phyloP scores from a whole-genome alignment of 805 yeast genomes.

The Suhomyces faveliae region DNA sequence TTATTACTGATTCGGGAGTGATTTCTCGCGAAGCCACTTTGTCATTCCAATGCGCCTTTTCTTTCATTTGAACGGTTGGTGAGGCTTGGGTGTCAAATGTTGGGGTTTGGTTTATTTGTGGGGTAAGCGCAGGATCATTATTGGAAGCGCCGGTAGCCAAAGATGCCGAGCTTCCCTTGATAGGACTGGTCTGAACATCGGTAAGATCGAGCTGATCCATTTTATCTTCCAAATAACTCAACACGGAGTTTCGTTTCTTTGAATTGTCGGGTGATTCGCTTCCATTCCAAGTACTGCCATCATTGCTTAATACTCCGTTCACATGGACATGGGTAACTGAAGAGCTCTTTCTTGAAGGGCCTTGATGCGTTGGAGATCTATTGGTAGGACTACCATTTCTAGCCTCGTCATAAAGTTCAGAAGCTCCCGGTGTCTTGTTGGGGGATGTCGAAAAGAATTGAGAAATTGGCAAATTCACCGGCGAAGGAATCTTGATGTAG shows the following conservation, averaged over 20 bases:
- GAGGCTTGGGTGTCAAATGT: slow-evolving; percentile 20
- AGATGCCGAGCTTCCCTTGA: slow-evolving; percentile 7
- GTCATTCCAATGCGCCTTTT: neutral
- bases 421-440: slow-evolving; percentile 29
- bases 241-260: slow-evolving; percentile 38
- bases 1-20: slow-evolving; percentile 3
- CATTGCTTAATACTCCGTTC: slow-evolving; percentile 39
- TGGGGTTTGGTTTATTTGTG: slow-evolving; percentile 32
- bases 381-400: slow-evolving; percentile 13
- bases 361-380: slow-evolving; percentile 1
- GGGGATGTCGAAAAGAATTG: slow-evolving; percentile 42
- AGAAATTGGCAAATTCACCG: slow-evolving; percentile 29
- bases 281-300: slow-evolving; percentile 7
- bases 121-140: slow-evolving; percentile 17
- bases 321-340: slow-evolving; percentile 45
- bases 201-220: slow-evolving; percentile 41
- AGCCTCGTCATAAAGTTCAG: slow-evolving; percentile 14
- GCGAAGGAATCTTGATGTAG: slow-evolving; percentile 34
- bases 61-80: slow-evolving; percentile 4
- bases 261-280: slow-evolving; percentile 17
- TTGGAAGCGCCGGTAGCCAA: neutral
- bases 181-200: slow-evolving; percentile 25
- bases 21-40: slow-evolving; percentile 1
- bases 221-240: slow-evolving; percentile 44
- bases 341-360: slow-evolving; percentile 33